Evolutionary conservation across 1,139 yeast genomes (phyloP), one percentile per base, ranked within the genome.

Genomic region (Geotrichum candidum): DNA sequence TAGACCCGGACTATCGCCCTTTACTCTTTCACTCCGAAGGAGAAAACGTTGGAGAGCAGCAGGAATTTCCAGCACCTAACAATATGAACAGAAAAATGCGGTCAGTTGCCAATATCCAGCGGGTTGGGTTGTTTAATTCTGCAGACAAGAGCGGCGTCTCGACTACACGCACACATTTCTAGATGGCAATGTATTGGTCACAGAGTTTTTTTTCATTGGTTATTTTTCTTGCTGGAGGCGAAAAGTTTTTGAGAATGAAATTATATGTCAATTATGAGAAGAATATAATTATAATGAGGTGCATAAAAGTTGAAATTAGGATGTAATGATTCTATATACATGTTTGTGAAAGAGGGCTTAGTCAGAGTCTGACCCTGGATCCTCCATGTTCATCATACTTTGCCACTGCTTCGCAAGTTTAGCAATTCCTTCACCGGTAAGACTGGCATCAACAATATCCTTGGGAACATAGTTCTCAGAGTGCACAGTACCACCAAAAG

Each of bases 401-500:
- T 68, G 66, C 67, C 72, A 61, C 60, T 72, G 72, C 33, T 66
- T 65, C n/a, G 70, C 69, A 29, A 72, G 59, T 33, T 71, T 73
- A 2, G 68, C 68, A 56, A 72, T 70, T 5, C 70, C 70, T n/a
- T 63, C 62, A 15, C 73, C 72, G n/a, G 88, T 85, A 65, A 84
- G 72, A 35, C 90, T 80, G 0, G 97, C 97, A 72, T 90, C 95
- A 4, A 94, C 87, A 38, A 95, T 84, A 68, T 94, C 99, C 60
- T 83, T 79, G 0, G 99, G 99, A 1, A 94, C 97, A 69, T 88
- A 92, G 71, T 87, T 90, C 70, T 92, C 96, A 2, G 96, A 84
- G 71, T 89, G 94, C 61, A 90, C 96, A 67, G 87, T 88, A 0
- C 85, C 77, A 0, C 90, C 87, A 76, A 91, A 90, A 41, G 94